Percentiles rank a stretch among this genome's conserved stretches.
phyloP scores from a whole-genome alignment of 345 rosid species.

The Raphanus sativus region DNA sequence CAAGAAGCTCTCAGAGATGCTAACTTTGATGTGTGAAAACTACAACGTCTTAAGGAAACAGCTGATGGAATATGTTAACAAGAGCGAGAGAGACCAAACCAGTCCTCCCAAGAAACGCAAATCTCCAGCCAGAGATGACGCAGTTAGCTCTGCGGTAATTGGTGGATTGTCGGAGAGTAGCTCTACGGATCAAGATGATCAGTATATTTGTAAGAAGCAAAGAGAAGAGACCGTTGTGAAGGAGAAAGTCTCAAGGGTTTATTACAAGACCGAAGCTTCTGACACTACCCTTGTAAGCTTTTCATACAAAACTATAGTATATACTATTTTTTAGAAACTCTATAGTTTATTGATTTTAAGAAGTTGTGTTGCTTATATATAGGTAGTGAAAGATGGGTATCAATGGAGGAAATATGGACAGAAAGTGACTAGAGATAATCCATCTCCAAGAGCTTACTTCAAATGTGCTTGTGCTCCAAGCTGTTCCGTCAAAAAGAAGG shows the following conservation, averaged over 20 bases:
- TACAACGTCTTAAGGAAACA: conserved; percentile 70
- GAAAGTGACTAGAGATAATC: conserved; percentile 96
- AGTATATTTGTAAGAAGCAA: conserved; percentile 66
- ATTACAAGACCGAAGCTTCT: conserved; percentile 64
- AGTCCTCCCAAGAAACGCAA: conserved; percentile 77
- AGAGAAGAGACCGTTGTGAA: conserved; percentile 70
- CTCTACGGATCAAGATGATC: conserved; percentile 78
- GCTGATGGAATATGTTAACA: conserved; percentile 56
- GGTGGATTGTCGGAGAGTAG: conserved; percentile 79
- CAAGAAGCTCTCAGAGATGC: conserved; percentile 80
- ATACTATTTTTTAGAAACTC: not conserved
- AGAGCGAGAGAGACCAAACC: conserved; percentile 44
- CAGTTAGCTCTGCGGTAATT: conserved; percentile 19
- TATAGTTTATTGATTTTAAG: conserved; percentile 19
- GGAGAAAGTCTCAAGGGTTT: conserved; percentile 60
- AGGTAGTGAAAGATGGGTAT: conserved; percentile 97
- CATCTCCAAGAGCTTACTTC: conserved; percentile 97
- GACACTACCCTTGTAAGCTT: conserved; percentile 75
- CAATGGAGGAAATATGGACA: conserved; percentile 99
- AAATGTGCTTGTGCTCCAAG: conserved; percentile 94
- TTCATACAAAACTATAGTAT: not conserved
- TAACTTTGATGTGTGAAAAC: conserved; percentile 70
- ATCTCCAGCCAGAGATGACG: conserved; percentile 51
- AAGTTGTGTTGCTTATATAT: conserved; percentile 35
- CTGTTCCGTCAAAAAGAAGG: conserved; percentile 99